Percentiles rank a stretch among this genome's conserved stretches.
Evolutionary conservation across 129 eudicot genomes (phyloP).

Genomic region (Gnaphalium uliginosum): DNA sequence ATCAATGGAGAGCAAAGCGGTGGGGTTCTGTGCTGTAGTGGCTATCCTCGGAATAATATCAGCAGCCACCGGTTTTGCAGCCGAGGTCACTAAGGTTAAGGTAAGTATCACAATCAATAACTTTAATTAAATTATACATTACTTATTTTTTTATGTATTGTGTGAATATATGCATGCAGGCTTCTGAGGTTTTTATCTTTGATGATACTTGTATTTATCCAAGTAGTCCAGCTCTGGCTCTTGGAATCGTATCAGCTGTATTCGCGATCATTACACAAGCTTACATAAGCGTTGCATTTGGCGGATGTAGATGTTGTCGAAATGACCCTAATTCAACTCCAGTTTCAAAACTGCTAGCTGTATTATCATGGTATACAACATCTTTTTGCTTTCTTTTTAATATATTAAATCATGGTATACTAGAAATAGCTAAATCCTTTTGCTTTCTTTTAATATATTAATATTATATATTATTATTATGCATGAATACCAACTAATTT

Average conservation of each 20-base stretch:
- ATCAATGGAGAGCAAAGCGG: slow-evolving; percentile 28
- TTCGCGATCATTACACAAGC: slow-evolving; percentile 29
- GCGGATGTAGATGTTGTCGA: slow-evolving; percentile 34
- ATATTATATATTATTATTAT: no score
- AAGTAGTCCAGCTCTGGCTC: slow-evolving; percentile 39
- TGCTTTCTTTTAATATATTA: no score
- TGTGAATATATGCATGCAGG: slow-evolving; percentile 20
- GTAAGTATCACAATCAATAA: slow-evolving; percentile 17
- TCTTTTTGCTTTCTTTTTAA: no score
- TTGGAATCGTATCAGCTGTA: slow-evolving; percentile 38
- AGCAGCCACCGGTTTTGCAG: slow-evolving; percentile 37
- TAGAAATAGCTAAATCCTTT: no score
- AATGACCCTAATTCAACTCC: slow-evolving; percentile 28
- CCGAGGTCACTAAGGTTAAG: slow-evolving; percentile 34
- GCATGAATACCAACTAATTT: no score
- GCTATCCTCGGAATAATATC: slow-evolving; percentile 33
- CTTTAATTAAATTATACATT: no score
- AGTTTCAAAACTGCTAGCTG: slow-evolving; percentile 28
- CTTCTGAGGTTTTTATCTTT: slow-evolving; percentile 22
- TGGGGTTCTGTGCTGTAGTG: slow-evolving; percentile 16
- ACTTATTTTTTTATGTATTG: background rate
- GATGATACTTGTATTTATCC: slow-evolving; percentile 30
- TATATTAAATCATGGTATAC: no score
- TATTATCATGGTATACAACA: slow-evolving; percentile 37
- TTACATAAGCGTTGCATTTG: slow-evolving; percentile 36